Base-by-base conservation (phyloP, 2,329 filamentous ascomycete genomes). In the Penicillium frequentans region DNA sequence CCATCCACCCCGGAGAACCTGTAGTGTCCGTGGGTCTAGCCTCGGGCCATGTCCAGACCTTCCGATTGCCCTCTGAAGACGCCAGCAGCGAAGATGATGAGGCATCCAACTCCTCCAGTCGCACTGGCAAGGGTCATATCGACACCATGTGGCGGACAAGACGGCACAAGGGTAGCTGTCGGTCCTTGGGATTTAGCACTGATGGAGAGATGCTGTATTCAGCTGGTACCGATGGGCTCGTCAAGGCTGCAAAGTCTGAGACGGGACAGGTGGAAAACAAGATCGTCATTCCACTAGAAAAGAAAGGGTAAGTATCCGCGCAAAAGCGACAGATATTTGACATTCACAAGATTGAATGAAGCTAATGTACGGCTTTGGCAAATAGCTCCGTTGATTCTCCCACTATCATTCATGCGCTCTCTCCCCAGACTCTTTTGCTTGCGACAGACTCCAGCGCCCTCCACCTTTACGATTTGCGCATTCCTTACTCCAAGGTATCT, bases 101-200 rank as follows among this genome's bases (percentile, higher is more conserved):
- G 13, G 73, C 70, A 2, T 75, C 72, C 6, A 72, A 64, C 10
- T 69, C 73, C 1, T 70, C 75, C 2, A 79, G 79, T 24, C 79
- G 81, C 65, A 82, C 80, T 66, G 91, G 91, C 11, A 89, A 84
- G 61, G 89, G 88, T 44, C 85, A 88, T 55, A 90, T 98, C 61
- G 90, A 93, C 65, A 91, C 88, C 0, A 79, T 87, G 58, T 99
- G 95, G 95, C 85, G 86, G 67, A 98, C 95, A 5, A 83, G 87
- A 64, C 84, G 95, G 59, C 95, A 99, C 78, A 96, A 96, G 80
- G 93, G 92, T 13, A 97, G 92, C 81, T 98, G 93, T 72, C 84
- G 95, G 52, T 88, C 86, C 58, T 78, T 98, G 54, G 86, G 83
- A 5, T 98, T 93, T 76, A 88, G 86, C 62, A 75, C 86, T 56